A percentile compares a stretch with the other conserved stretches of the same genome.
Evolutionary conservation across 805 yeast genomes (phyloP).

Genomic region (Wickerhamiella hasegawae): DNA sequence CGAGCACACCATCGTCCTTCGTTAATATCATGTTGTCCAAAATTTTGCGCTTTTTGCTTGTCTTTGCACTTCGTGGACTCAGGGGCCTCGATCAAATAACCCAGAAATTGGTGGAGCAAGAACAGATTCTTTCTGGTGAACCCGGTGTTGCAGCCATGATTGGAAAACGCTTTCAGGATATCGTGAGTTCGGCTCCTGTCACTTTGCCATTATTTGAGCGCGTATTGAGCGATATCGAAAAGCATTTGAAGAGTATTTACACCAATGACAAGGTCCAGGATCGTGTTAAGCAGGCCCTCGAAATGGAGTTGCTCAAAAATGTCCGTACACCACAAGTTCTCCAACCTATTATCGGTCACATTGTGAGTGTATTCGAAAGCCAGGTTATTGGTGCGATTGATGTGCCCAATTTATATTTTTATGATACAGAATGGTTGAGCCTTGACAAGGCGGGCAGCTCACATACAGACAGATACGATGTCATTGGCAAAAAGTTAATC

Average conservation of each 20-base stretch:
- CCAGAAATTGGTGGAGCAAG: slow-evolving; percentile 5
- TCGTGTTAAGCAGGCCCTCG: slow-evolving; percentile 8
- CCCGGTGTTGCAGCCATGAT: slow-evolving; percentile 17
- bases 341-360: slow-evolving; percentile 19
- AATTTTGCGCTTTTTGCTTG: slow-evolving; percentile 22
- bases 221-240: slow-evolving; percentile 10
- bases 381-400: slow-evolving; percentile 30
- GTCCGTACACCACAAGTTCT: slow-evolving; percentile 39
- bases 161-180: slow-evolving; percentile 16
- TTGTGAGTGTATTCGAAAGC: slow-evolving; percentile 34
- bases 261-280: slow-evolving; percentile 8
- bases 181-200: slow-evolving; percentile 15
- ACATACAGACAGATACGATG: slow-evolving; percentile 19
- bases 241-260: slow-evolving; percentile 10
- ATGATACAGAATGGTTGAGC: slow-evolving; percentile 52
- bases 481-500: slow-evolving; percentile 23
- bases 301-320: slow-evolving; percentile 21
- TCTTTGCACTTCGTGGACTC: slow-evolving; percentile 24
- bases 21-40: slow-evolving; percentile 22
- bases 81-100: slow-evolving; percentile 22
- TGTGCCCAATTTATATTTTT: slow-evolving; percentile 40
- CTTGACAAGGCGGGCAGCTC: too few species aligned
- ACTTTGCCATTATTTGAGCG: slow-evolving; percentile 12
- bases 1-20: slow-evolving; percentile 13
- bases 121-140: slow-evolving; percentile 12